A percentile compares a stretch with the other conserved stretches of the same genome.
Evolutionary conservation across 768 basidiomycete species (phyloP).

Genomic region (Serendipita sp.): DNA sequence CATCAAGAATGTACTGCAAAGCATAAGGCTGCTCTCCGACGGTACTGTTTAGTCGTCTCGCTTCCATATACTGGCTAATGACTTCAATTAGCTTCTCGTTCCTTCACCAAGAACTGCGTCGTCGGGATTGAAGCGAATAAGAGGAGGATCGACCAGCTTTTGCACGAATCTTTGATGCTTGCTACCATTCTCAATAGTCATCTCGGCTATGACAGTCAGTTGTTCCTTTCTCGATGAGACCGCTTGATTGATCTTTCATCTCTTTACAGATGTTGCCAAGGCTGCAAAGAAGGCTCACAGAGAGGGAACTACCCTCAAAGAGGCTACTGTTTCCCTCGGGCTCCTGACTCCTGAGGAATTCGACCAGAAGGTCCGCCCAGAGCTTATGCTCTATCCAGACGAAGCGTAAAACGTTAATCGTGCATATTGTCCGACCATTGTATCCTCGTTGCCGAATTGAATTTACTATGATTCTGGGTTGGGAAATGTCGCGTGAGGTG

Average conservation of each 20-base stretch:
- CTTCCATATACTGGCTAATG: neutral
- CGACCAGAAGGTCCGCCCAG: slow-evolving; percentile 83
- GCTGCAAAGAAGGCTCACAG: slow-evolving; percentile 99
- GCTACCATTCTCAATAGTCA: slow-evolving; percentile 94
- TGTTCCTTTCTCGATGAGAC: slow-evolving; percentile 13
- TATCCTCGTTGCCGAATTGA: neutral
- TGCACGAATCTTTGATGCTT: slow-evolving; percentile 95
- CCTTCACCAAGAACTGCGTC: slow-evolving; percentile 94
- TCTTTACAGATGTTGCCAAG: slow-evolving; percentile 73
- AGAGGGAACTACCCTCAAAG: slow-evolving; percentile 91
- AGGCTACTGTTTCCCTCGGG: slow-evolving; percentile 79
- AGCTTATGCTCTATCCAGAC: slow-evolving; percentile 73
- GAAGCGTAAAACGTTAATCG: slow-evolving; percentile 18
- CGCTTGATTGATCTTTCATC: slow-evolving; percentile 9
- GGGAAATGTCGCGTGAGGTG: neutral
- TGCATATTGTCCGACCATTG: neutral
- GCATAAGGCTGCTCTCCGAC: slow-evolving; percentile 84
- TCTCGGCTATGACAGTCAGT: slow-evolving; percentile 91
- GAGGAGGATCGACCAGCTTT: slow-evolving; percentile 69
- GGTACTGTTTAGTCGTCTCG: slow-evolving; percentile 30
- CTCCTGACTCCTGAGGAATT: slow-evolving; percentile 83
- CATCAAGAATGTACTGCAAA: slow-evolving; percentile 94
- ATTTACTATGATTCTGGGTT: neutral
- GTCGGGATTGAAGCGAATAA: slow-evolving; percentile 95
- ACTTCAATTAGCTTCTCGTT: slow-evolving; percentile 46